phyloP scores from a whole-genome alignment of 768 basidiomycete genomes.

The Calvatia gigantea region DNA sequence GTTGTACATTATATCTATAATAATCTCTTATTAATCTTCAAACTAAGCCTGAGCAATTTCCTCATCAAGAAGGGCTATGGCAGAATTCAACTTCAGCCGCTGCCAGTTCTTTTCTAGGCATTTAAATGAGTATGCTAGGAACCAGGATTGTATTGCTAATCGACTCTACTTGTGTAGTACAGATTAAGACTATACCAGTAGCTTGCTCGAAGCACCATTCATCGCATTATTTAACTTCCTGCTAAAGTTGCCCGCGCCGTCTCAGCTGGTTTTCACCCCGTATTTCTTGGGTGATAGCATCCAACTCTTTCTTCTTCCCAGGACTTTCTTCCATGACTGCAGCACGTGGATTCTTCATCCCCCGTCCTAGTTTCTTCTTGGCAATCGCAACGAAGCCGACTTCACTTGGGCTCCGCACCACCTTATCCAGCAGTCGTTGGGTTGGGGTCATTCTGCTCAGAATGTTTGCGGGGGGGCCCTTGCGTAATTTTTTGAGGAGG shows the following conservation, averaged over 20 bases:
- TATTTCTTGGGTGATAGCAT: not conserved
- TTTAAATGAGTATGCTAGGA: too few relatives aligned
- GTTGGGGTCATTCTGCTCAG: conserved; percentile 47
- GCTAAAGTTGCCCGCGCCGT: too few relatives aligned
- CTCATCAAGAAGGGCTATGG: too few relatives aligned
- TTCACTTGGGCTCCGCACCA: conserved; percentile 52
- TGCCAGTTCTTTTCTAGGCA: too few relatives aligned
- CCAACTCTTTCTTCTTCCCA: conserved; percentile 4
- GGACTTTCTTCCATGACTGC: conserved; percentile 28
- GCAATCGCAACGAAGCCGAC: conserved; percentile 70
- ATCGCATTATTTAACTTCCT: too few relatives aligned
- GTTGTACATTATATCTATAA: not conserved
- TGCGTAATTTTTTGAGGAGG: conserved; percentile 42
- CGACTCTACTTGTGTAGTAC: too few relatives aligned
- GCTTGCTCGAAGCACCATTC: too few relatives aligned
- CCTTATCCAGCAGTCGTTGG: conserved; percentile 43
- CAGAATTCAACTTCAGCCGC: too few relatives aligned
- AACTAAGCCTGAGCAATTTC: too few relatives aligned
- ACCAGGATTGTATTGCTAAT: too few relatives aligned
- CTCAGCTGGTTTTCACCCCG: not conserved
- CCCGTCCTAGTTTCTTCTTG: conserved; percentile 55
- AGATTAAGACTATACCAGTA: too few relatives aligned
- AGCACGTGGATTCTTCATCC: conserved; percentile 36
- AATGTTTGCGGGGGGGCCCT: conserved; percentile 65
- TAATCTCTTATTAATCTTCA: not conserved